Base-by-base conservation (phyloP, 768 basidiomycete genomes). In the Xerocomus potaroensis region DNA sequence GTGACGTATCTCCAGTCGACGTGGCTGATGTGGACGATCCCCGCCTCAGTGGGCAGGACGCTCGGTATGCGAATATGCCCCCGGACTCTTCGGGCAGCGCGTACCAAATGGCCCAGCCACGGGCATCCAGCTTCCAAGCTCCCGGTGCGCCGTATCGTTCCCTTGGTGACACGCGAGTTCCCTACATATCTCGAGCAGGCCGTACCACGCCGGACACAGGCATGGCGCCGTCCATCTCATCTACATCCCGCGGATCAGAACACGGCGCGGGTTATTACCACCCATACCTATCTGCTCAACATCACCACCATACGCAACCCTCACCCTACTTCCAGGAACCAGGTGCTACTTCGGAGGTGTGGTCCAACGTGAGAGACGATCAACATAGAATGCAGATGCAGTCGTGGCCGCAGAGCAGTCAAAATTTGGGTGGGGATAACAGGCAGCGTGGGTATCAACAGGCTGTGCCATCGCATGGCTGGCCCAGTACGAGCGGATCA, bases 1-100 rank as follows among this genome's bases (percentile, higher is more conserved):
- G 66, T 33, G 75, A 76, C 32, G 53, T 64, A 9, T 72, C 73
- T 36, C 66, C 74, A 12, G 54, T 72, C 47, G 74, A 75, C 23
- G 24, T 54, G 8, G 48, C 31, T 7, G 64, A 66, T 26, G 10
- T 9, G 21, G 62, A 65, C 18, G 60, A 66, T 27, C 26, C 57
- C 34, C 49, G n/a, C 8, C 3, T 30, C 22, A 40, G 39, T 23
- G 50, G 27, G 10, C 49, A 60, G 32, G 64, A 66, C n/a, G 31
- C 8, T 16, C 54, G 50, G 37, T 62, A 63, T 41, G 1, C 56
- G 10, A 62, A 52, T 42, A 11, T 49, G 22, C 48, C 64, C 4
- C 44, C 57, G 32, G 65, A 67, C 11, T 21, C 55, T 27, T 18
- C 57, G 4, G 45, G 48, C 22, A 49, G 44, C 22, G 10, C 46